Conservation (phyloP, 1,139 yeast species). For the Insectozyma bohioensis region DNA sequence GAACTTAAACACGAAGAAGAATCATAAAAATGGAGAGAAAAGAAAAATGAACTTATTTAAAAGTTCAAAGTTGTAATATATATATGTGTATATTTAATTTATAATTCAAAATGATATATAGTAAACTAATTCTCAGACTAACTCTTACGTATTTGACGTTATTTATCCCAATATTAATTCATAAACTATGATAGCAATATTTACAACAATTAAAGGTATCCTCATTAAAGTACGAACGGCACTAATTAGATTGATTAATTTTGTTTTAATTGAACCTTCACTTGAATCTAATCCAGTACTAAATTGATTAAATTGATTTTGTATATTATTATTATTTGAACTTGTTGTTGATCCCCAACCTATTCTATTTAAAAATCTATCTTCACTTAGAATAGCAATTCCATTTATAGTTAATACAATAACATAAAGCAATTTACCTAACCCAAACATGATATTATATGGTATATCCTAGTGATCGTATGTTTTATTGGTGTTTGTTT, state of each 20-base stretch:
- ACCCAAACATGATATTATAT: constrained; percentile 54
- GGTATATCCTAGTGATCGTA: too few relatives aligned
- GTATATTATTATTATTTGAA: constrained; percentile 9
- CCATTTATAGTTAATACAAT: constrained; percentile 43
- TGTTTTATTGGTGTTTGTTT: too few relatives aligned
- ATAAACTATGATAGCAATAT: constrained; percentile 40
- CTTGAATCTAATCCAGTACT: constrained; percentile 21
- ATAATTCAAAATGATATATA: not conserved
- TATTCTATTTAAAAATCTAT: constrained; percentile 45
- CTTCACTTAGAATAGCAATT: constrained; percentile 49
- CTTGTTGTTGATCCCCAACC: constrained; percentile 39
- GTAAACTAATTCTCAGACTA: too few relatives aligned
- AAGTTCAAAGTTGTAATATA: too few relatives aligned
- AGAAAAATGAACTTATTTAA: too few relatives aligned
- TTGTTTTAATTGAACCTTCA: constrained; percentile 34
- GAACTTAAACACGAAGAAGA: constrained; percentile 9
- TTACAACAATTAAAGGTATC: constrained; percentile 44
- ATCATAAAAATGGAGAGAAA: too few relatives aligned
- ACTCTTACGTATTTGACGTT: too few relatives aligned
- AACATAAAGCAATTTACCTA: constrained; percentile 45
- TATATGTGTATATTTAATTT: constrained; percentile 1
- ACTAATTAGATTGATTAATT: constrained; percentile 42
- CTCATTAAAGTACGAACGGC: constrained; percentile 49
- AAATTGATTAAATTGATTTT: constrained; percentile 30
- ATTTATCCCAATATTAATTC: constrained; percentile 43